phyloP scores from a whole-genome alignment of 2,329 filamentous ascomycete species.

The Moelleriella libera region DNA sequence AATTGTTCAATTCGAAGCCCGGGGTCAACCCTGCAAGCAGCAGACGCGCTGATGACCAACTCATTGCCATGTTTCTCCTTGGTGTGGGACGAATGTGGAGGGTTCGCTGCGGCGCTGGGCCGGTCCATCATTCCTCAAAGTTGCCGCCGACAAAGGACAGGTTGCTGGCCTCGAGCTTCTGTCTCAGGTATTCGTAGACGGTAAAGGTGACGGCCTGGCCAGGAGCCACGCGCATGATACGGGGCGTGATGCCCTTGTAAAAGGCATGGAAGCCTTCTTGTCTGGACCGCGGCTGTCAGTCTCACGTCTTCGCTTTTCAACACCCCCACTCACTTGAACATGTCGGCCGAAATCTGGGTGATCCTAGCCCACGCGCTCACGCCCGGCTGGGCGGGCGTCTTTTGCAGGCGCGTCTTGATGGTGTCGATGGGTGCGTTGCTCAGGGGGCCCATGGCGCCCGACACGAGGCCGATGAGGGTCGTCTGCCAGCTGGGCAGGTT shows the following conservation, averaged over 20 bases:
- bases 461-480: slow-evolving; percentile 77
- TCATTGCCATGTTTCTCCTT: no score
- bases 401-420: slow-evolving; percentile 94
- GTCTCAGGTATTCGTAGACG: slow-evolving; percentile 67
- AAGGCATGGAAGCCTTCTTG: slow-evolving; percentile 91
- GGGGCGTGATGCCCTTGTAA: slow-evolving; percentile 97
- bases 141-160: slow-evolving; percentile 43
- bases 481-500: slow-evolving; percentile 82
- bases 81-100: no score
- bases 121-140: slow-evolving; percentile 46
- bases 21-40: no score
- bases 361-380: slow-evolving; percentile 73
- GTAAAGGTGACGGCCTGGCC: slow-evolving; percentile 72
- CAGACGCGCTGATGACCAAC: no score
- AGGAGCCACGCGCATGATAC: slow-evolving; percentile 93
- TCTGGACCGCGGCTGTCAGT: slow-evolving; percentile 23
- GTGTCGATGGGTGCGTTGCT: slow-evolving; percentile 97
- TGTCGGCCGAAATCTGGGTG: slow-evolving; percentile 60
- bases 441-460: slow-evolving; percentile 87
- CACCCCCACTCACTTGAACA: slow-evolving; percentile 53
- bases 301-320: background rate
- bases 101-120: background rate
- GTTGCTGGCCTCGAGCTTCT: slow-evolving; percentile 54
- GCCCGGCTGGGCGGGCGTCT: slow-evolving; percentile 68
- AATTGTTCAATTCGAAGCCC: no score